phyloP scores from a whole-genome alignment of 371 early-diverging fungal species.

The Lichtheimia ornata region DNA sequence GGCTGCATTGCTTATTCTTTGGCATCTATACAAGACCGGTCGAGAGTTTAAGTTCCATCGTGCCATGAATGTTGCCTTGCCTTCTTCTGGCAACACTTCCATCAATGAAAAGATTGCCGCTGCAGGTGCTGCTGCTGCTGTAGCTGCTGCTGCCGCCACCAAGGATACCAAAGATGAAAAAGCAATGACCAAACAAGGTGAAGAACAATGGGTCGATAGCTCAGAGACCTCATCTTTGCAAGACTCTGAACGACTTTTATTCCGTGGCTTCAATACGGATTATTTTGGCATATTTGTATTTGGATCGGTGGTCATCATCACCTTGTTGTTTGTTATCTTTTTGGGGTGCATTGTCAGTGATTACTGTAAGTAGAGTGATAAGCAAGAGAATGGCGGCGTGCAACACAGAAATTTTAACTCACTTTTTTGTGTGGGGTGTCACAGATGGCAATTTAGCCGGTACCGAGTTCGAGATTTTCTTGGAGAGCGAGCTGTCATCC shows the following conservation, averaged over 20 bases:
- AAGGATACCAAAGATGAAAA: background rate
- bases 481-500: slow-evolving; percentile 57
- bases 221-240: slow-evolving; percentile 29
- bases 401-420: background rate
- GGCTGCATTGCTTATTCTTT: slow-evolving; percentile 35
- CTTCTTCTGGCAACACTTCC: slow-evolving; percentile 22
- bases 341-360: slow-evolving; percentile 61
- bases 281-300: slow-evolving; percentile 55
- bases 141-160: background rate
- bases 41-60: slow-evolving; percentile 42
- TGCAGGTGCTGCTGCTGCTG: background rate
- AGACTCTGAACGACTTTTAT: slow-evolving; percentile 48
- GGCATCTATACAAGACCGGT: slow-evolving; percentile 50
- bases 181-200: background rate
- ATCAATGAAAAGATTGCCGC: background rate
- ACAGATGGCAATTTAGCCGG: slow-evolving; percentile 47
- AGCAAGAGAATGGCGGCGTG: background rate
- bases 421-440: background rate
- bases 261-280: slow-evolving; percentile 68
- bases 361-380: slow-evolving; percentile 44
- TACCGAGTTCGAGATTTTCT: slow-evolving; percentile 43
- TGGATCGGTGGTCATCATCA: slow-evolving; percentile 52
- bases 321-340: slow-evolving; percentile 67
- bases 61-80: slow-evolving; percentile 28
- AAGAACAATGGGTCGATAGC: slow-evolving; percentile 1